Percentiles rank a stretch among this genome's conserved stretches.
Conservation (phyloP, 768 basidiomycete genomes). For the Tulasnella sp. region DNA sequence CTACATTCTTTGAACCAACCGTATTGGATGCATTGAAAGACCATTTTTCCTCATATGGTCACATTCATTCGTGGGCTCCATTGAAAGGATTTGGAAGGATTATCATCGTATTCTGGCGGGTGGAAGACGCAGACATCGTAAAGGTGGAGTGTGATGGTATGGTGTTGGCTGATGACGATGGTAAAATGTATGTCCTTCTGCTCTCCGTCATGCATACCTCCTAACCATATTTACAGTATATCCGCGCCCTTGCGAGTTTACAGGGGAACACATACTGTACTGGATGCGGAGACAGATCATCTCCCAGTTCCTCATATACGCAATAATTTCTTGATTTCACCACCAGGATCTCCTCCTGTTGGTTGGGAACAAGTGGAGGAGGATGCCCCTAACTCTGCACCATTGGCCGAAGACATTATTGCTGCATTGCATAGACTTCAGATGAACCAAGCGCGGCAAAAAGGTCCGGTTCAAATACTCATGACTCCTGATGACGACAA, state of each 20-base stretch:
- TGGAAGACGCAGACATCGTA: slow-evolving; percentile 52
- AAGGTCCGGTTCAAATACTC: slow-evolving; percentile 14
- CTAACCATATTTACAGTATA: slow-evolving; percentile 27
- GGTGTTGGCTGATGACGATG: slow-evolving; percentile 29
- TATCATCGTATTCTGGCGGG: slow-evolving; percentile 60
- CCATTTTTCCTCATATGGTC: slow-evolving; percentile 67
- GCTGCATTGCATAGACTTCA: slow-evolving; percentile 61
- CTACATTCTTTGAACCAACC: slow-evolving; percentile 58
- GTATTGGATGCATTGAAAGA: slow-evolving; percentile 50
- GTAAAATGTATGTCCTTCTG: slow-evolving; percentile 26
- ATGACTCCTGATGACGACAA: slow-evolving; percentile 13
- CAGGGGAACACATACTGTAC: slow-evolving; percentile 57
- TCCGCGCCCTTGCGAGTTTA: slow-evolving; percentile 38
- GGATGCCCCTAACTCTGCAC: slow-evolving; percentile 72
- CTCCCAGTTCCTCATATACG: slow-evolving; percentile 27
- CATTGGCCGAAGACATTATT: slow-evolving; percentile 82
- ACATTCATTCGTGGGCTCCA: slow-evolving; percentile 84
- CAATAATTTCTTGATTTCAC: slow-evolving; percentile 95
- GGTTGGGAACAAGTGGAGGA: slow-evolving; percentile 91
- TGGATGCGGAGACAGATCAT: slow-evolving; percentile 24
- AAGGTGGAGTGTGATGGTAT: slow-evolving; percentile 55
- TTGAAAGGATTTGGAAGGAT: slow-evolving; percentile 69
- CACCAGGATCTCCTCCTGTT: slow-evolving; percentile 91
- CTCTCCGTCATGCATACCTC: slow-evolving; percentile 8
- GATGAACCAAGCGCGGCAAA: slow-evolving; percentile 18